Evolutionary conservation across 2,329 filamentous ascomycete species (phyloP), one percentile per base, ranked within the genome.

Genomic region (Hypoxylon sp.): DNA sequence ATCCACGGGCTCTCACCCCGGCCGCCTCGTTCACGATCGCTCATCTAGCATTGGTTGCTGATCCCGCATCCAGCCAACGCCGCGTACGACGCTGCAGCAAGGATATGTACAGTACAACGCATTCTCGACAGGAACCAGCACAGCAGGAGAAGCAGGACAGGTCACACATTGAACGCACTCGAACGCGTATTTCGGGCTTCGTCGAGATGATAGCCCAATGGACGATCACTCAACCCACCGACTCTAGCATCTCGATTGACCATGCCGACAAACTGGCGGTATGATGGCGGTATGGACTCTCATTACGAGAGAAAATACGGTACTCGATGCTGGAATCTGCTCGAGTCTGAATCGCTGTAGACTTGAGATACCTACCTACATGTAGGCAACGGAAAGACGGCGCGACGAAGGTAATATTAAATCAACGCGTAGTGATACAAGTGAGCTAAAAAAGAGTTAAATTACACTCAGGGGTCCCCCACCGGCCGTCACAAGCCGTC

Each of bases 41-140:
- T 67, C 63, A 74, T 74, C 71, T 73, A 61, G 71, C 71, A 74
- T 70, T 70, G 68, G 68, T 24, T 61, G 65, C 49, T 64, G 68
- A 70, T 70, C 65, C 60, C 62, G 63, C 62, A 57, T 61, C 55
- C 42, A 68, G 55, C 59, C 61, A 68, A 64, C 63, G 54, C 65
- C 52, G 61, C 57, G 58, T 70, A 63, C 66, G 40, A 70, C 68
- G 53, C 52, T 69, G 54, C 58, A 60, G 59, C 63, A 67, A 52
- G 62, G 62, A 61, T 65, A 26, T 51, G 40, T 44, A 59, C 55
- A 57, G 46, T 57, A 59, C 55, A 55, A 44, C 61, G 44, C 50
- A 59, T 55, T 45, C 61, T 57, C 60, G 55, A 66, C 55, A 67
- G 64, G 61, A 62, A 64, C 63, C 63, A 69, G 60, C 64, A 62